Conservation (phyloP, 495 filamentous ascomycete species). For the Parathielavia appendiculata region DNA sequence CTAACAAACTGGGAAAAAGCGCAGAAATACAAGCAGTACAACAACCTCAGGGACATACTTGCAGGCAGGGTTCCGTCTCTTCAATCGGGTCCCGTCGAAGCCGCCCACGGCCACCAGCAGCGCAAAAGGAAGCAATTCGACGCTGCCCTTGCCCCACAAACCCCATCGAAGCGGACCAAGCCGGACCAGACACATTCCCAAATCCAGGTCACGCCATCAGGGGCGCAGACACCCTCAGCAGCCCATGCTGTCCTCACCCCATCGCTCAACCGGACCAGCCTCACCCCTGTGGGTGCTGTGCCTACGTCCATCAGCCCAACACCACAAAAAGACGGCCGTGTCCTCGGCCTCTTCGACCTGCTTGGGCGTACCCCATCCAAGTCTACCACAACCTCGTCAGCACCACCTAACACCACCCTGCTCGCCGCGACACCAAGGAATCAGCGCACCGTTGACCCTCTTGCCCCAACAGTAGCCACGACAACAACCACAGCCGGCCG, state of each 20-base stretch:
- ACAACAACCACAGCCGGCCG: slow-evolving; percentile 38
- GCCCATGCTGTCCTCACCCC: slow-evolving; percentile 42
- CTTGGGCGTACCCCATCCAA: slow-evolving; percentile 52
- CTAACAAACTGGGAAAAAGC: slow-evolving; percentile 43
- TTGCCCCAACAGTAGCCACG: background rate
- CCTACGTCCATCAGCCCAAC: slow-evolving; percentile 69
- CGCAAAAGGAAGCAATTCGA: slow-evolving; percentile 35
- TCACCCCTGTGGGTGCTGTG: slow-evolving; percentile 48
- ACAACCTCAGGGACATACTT: slow-evolving; percentile 59
- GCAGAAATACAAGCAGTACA: slow-evolving; percentile 88
- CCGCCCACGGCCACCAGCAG: slow-evolving; percentile 32
- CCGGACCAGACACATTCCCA: slow-evolving; percentile 24
- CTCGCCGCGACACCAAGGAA: slow-evolving; percentile 38
- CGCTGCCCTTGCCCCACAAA: slow-evolving; percentile 36
- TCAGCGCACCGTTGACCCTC: slow-evolving; percentile 9
- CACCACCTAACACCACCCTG: slow-evolving; percentile 27
- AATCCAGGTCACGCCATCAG: slow-evolving; percentile 8
- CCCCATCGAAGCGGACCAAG: slow-evolving; percentile 43
- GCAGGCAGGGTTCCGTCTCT: slow-evolving; percentile 43
- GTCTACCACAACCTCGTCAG: background rate
- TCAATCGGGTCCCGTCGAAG: slow-evolving; percentile 27
- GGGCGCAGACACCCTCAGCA: slow-evolving; percentile 45
- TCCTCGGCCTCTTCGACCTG: slow-evolving; percentile 88
- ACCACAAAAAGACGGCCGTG: slow-evolving; percentile 80
- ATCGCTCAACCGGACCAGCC: slow-evolving; percentile 52